Evolutionary conservation across 2,329 filamentous ascomycete genomes (phyloP), one percentile per base, ranked within the genome.

Genomic region (Juglanconis juglandina): DNA sequence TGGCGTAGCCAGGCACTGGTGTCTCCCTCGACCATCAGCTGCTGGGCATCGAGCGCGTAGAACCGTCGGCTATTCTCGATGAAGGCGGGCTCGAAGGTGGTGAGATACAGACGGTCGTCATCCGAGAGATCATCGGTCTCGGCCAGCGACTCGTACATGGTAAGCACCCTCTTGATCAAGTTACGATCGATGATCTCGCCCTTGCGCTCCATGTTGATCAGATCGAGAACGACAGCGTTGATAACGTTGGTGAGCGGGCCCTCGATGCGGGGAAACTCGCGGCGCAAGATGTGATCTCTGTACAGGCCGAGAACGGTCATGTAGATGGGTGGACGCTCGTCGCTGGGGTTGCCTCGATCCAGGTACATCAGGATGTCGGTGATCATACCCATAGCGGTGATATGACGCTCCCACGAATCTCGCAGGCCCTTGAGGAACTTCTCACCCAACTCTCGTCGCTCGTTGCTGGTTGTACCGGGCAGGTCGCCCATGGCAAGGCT

Each of bases 301-400:
- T 96, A 99, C 2, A 97, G 80, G 3, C 88, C 88, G 80, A 99
- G 96, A 3, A 91, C 88, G 9, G 89, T 86, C 13, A 88, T 85
- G 71, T 93, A 97, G 58, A 97, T 95, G 0, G 90, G 89, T 0
- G 91, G 88, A 5, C 86, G 82, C 30, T 54, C 46, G 7, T 14
- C 32, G 62, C 87, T 84, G 5, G 76, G 69, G 64, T 96, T 92
- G 34, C 93, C 88, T 53, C 92, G 89, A 71, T 99, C 94, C 81
- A 99, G 91, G 71, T 97, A 97, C 92, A 98, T 97, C 55, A 98
- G 81, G 37, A 98, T 92, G 73, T 98, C 95, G 4, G 93, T 92
- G 54, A 92, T 88, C 94, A 98, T 98, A 70, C 92, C 92, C 91
- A 96, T 96, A 49, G 90, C 93, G 59, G 90, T 85, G 71, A 93